A percentile compares a stretch with the other conserved stretches of the same genome.
These are phyloP conservation scores for Ganoderma multipileum DNA, from an alignment of 1,284 basidiomycete species.

Conservation along the genomic window DNA sequence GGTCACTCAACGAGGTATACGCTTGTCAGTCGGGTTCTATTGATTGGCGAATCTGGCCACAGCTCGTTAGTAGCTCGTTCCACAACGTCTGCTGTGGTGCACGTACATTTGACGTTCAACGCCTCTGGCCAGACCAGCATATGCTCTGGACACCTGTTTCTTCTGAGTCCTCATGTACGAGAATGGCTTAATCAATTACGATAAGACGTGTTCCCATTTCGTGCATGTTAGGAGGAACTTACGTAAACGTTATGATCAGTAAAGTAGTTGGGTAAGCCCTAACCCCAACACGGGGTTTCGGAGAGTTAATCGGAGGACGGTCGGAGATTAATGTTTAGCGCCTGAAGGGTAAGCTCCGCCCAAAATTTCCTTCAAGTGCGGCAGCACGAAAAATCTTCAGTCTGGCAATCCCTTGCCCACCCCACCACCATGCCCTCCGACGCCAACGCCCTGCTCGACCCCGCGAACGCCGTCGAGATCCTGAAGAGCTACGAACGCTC, in stretches of 20 bases:
- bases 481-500: slow-evolving; percentile 75
- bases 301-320: not conserved
- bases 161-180: not conserved
- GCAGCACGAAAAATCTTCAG: slow-evolving; percentile 23
- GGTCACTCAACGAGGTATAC: not conserved
- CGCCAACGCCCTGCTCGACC: slow-evolving; percentile 57
- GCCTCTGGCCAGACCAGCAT: not conserved
- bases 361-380: slow-evolving; percentile 17
- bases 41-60: not conserved
- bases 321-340: not conserved
- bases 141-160: not conserved
- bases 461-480: slow-evolving; percentile 72
- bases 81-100: not conserved
- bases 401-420: slow-evolving; percentile 36
- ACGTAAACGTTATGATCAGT: too few relatives aligned
- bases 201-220: not conserved
- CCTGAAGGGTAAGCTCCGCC: slow-evolving; percentile 14
- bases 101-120: not conserved
- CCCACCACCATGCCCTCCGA: slow-evolving; percentile 36
- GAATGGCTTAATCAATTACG: not conserved
- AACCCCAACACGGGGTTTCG: slow-evolving; percentile 19
- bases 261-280: not conserved
- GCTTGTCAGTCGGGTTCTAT: not conserved
- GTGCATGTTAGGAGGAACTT: not conserved
- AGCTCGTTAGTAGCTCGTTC: not conserved